Evolutionary conservation across 2,329 filamentous ascomycete genomes (phyloP).

Genomic region (Thielaviopsis euricoi): DNA sequence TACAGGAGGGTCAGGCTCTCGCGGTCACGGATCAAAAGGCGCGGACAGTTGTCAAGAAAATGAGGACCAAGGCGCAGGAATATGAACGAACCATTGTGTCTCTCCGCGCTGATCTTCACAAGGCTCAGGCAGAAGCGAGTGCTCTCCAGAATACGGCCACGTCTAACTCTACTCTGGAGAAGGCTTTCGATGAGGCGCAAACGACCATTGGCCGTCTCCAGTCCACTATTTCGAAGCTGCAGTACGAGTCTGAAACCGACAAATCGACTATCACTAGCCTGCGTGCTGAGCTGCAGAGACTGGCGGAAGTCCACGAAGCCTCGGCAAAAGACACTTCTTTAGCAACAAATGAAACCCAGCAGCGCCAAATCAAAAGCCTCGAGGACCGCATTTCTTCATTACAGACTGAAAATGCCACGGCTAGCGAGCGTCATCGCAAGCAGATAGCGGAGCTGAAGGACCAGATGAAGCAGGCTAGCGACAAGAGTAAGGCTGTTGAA

Average conservation of each 20-base stretch:
- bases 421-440: constrained; percentile 44
- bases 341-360: constrained; percentile 51
- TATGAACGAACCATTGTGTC: constrained; percentile 48
- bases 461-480: constrained; percentile 54
- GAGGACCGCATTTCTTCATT: constrained; percentile 46
- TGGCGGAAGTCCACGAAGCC: constrained; percentile 47
- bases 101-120: constrained; percentile 27
- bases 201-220: constrained; percentile 17
- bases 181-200: constrained; percentile 16
- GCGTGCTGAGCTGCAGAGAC: constrained; percentile 51
- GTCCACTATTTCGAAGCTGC: constrained; percentile 37
- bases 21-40: constrained; percentile 78
- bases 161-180: constrained; percentile 31
- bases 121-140: constrained; percentile 15
- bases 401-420: constrained; percentile 62
- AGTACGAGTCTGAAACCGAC: constrained; percentile 44
- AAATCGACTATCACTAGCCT: constrained; percentile 51
- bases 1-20: constrained; percentile 83
- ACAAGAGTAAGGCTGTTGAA: constrained; percentile 52
- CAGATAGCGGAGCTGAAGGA: constrained; percentile 59
- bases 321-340: constrained; percentile 50
- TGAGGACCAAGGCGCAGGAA: constrained; percentile 49
- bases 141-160: constrained; percentile 15
- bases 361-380: constrained; percentile 32
- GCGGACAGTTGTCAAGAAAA: constrained; percentile 64